A percentile compares a stretch with the other conserved stretches of the same genome.
Evolutionary conservation across 345 rosid genomes (phyloP).

Genomic region (Citrus inodora): DNA sequence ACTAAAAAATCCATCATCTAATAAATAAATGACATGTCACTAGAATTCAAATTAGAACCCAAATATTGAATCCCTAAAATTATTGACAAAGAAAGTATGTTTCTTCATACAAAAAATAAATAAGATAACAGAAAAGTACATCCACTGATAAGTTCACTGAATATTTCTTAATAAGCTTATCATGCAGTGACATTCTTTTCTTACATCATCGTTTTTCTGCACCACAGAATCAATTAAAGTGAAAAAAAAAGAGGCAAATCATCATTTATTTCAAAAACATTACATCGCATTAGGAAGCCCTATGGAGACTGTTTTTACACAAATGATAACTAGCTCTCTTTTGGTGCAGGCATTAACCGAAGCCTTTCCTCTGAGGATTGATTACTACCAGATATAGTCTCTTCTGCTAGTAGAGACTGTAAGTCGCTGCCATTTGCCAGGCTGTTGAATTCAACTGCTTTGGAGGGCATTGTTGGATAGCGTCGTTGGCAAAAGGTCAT

Average conservation of each 20-base stretch:
- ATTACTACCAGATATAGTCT: constrained; percentile 40
- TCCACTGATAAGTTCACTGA: not conserved
- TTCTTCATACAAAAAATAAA: no score
- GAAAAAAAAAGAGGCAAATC: not conserved
- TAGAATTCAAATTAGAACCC: no score
- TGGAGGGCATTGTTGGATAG: constrained; percentile 86
- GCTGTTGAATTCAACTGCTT: constrained; percentile 97
- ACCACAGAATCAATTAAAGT: not conserved
- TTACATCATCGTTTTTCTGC: not conserved
- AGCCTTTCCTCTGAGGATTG: constrained; percentile 60
- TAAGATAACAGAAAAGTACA: no score
- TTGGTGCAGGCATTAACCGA: constrained; percentile 65
- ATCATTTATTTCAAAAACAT: not conserved
- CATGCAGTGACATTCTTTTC: not conserved
- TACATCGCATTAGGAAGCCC: not conserved
- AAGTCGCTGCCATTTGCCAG: constrained; percentile 93
- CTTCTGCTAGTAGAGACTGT: constrained; percentile 84
- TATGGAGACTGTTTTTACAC: not conserved
- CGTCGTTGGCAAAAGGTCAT: constrained; percentile 97
- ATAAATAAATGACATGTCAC: no score
- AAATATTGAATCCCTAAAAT: no score
- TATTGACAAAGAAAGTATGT: no score
- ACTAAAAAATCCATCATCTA: no score
- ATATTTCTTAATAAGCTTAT: not conserved
- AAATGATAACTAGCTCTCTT: constrained; percentile 39